Conservation (phyloP, 306 rosid species). For the Acmispon strigosus region DNA sequence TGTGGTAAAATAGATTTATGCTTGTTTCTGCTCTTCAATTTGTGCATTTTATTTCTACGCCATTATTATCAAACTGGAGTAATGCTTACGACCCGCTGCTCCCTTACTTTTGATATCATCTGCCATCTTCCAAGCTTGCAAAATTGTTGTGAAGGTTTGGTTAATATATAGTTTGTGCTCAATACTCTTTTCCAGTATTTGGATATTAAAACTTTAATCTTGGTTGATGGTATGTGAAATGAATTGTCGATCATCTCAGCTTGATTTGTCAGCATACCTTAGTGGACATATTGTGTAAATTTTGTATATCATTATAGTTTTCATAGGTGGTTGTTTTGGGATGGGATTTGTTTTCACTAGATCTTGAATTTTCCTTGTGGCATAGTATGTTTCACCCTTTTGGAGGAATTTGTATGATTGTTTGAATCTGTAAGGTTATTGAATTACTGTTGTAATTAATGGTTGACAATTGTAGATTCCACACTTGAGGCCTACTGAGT, state of each 20-base stretch:
- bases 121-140: not conserved
- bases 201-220: not conserved
- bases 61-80: not conserved
- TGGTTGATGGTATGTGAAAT: not conserved
- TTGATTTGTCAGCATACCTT: not conserved
- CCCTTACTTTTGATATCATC: not conserved
- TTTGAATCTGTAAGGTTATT: not conserved
- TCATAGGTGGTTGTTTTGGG: not conserved
- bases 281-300: not conserved
- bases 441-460: not conserved
- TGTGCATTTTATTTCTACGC: not conserved
- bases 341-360: not conserved
- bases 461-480: conserved; percentile 49
- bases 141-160: not conserved
- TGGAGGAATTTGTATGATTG: not conserved
- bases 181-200: not conserved
- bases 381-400: not conserved
- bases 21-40: not conserved
- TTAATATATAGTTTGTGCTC: not conserved
- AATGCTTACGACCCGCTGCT: not conserved
- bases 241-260: not conserved
- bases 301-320: not conserved
- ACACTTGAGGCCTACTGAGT: conserved; percentile 68
- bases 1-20: not conserved
- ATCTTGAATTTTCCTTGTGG: not conserved